These are phyloP conservation scores for Passiflora organensis DNA, from an alignment of 345 rosid species.

Conservation along the genomic window DNA sequence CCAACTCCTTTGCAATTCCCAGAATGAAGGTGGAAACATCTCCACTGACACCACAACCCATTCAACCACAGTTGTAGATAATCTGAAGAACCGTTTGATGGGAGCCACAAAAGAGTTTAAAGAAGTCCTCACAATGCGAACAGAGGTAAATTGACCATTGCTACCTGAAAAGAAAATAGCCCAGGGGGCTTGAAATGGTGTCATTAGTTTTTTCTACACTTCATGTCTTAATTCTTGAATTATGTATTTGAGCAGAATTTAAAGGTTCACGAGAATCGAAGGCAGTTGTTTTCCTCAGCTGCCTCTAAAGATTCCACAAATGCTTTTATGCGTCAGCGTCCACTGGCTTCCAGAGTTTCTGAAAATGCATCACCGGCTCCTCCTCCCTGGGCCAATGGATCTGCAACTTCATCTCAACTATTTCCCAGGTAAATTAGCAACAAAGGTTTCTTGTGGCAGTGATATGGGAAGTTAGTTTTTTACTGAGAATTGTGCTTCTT, in stretches of 20 bases:
- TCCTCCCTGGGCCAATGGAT: conserved; percentile 72
- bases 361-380: conserved; percentile 44
- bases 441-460: neutral
- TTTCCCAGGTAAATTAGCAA: conserved; percentile 37
- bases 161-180: neutral
- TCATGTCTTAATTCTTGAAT: neutral
- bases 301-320: conserved; percentile 64
- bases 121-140: conserved; percentile 76
- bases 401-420: conserved; percentile 39
- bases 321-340: conserved; percentile 76
- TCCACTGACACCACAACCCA: conserved; percentile 69
- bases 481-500: neutral
- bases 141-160: conserved; percentile 45
- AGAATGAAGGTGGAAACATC: conserved; percentile 44
- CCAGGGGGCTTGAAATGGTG: neutral
- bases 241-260: conserved; percentile 43
- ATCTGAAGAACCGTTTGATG: conserved; percentile 73
- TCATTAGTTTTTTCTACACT: neutral
- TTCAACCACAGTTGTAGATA: conserved; percentile 73
- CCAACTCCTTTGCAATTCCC: conserved; percentile 60
- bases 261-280: conserved; percentile 72
- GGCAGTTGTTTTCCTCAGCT: conserved; percentile 67
- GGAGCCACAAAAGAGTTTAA: conserved; percentile 78
- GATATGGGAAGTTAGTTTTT: neutral
- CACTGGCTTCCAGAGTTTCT: conserved; percentile 53